phyloP scores from a whole-genome alignment of 805 yeast genomes.

The Suhomyces xylopsoci region DNA sequence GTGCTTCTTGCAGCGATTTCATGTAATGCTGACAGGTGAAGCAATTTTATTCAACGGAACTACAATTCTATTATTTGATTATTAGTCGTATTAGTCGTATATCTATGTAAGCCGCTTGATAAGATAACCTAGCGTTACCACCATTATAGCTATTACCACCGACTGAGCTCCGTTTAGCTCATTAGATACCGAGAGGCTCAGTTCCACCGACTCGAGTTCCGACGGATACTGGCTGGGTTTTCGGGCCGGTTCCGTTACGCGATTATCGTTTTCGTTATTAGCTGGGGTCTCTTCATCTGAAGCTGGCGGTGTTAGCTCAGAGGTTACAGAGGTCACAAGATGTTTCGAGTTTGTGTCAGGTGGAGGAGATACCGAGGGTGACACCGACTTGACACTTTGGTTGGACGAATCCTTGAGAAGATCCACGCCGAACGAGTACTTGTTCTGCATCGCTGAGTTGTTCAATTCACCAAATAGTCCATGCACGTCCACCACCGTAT shows the following conservation, averaged over 20 bases:
- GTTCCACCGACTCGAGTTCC: constrained; percentile 1
- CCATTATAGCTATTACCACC: constrained; percentile 5
- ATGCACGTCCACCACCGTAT: constrained; percentile 10
- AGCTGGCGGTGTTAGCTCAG: constrained; percentile 3
- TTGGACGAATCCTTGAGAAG: constrained; percentile 1
- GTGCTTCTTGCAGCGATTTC: too few species aligned
- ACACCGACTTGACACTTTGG: not conserved
- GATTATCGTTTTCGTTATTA: not conserved
- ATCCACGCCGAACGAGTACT: not conserved
- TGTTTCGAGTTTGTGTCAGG: not conserved
- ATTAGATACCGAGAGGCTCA: constrained; percentile 1
- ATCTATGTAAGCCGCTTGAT: constrained; percentile 3
- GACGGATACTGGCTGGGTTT: not conserved
- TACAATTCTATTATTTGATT: not conserved
- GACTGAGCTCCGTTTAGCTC: constrained; percentile 4
- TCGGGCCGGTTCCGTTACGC: not conserved
- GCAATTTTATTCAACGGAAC: not conserved
- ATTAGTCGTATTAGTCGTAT: not conserved
- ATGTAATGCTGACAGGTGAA: too few species aligned
- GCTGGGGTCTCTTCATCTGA: constrained; percentile 2
- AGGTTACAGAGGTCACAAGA: not conserved
- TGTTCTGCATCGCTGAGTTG: not conserved
- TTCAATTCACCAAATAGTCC: constrained; percentile 9
- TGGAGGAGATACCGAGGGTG: not conserved
- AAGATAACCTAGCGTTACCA: constrained; percentile 5